Evolutionary conservation across 768 basidiomycete species (phyloP), one percentile per base, ranked within the genome.

Genomic region (Suillus placidus): DNA sequence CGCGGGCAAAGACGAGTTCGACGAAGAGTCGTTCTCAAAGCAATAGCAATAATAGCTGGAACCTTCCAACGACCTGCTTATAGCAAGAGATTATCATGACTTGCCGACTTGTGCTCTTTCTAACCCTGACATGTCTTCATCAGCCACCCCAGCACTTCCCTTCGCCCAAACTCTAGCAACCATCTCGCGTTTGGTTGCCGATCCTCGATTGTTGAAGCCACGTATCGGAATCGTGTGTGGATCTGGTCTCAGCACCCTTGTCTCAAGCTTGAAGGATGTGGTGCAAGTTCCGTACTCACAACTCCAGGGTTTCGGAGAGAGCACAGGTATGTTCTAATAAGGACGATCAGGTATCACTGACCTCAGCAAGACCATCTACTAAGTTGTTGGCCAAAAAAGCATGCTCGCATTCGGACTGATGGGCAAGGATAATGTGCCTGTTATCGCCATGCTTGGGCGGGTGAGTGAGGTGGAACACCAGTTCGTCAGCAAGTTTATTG

Each of bases 381-480:
- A 69, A 93, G 94, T 95, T 30, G 78, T 77, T n/a, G 94, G 95
- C 34, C 95, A 96, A 70, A 86, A 87, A 76, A 93, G 92, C 66
- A 78, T 84, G 9, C 80, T 96, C 26, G 92, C 93, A 0, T 95
- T 96, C 76, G 94, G 94, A 7, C 75, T 87, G 32, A 81, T 95
- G 71, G 91, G 93, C 1, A 72, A 75, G 37, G 78, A 82, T 61
- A 85, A 85, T n/a, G 83, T 91, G 0, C 91, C 95, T 0, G 94
- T 92, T 13, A 92, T 96, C 4, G 92, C 90, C 12, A 95, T 95
- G 91, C 87, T 96, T 37, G 94, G 94, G 66, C 82, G 95, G 73
- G 92, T 93, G 70, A 62, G 86, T 76, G 20, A 6, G 9, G 26
- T 32, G 26, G 14, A 60, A 32, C 38, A 32, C 18, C 18, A 42